Conservation (phyloP, 192 early-diverging fungal species). For the Oehlia diaphana region DNA sequence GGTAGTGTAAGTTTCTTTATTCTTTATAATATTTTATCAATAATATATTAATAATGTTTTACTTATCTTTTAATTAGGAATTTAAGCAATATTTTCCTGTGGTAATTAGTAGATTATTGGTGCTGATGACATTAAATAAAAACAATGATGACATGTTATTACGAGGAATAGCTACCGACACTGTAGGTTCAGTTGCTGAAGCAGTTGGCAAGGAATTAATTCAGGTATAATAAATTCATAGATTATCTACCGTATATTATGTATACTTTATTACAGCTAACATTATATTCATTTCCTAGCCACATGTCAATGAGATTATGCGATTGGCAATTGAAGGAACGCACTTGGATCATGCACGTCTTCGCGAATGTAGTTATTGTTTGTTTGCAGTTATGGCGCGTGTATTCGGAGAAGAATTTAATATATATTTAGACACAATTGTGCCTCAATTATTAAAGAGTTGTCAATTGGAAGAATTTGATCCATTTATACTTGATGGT, state of each 20-base stretch:
- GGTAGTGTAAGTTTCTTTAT: constrained; percentile 43
- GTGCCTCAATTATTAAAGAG: constrained; percentile 82
- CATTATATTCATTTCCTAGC: constrained; percentile 28
- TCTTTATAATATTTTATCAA: background rate
- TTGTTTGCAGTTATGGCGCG: constrained; percentile 84
- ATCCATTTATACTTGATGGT: constrained; percentile 26
- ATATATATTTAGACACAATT: constrained; percentile 69
- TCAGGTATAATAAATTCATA: constrained; percentile 26
- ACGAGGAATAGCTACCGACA: constrained; percentile 84
- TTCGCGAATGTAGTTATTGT: constrained; percentile 84
- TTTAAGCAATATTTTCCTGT: constrained; percentile 79
- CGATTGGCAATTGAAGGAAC: constrained; percentile 76
- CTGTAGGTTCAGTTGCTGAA: constrained; percentile 81
- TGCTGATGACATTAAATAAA: constrained; percentile 69
- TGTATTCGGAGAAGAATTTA: constrained; percentile 82
- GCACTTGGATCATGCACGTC: constrained; percentile 66
- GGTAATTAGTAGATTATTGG: constrained; percentile 66
- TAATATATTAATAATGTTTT: background rate
- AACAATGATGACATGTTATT: constrained; percentile 74
- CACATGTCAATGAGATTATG: constrained; percentile 76
- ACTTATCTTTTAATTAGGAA: constrained; percentile 24
- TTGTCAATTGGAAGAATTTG: constrained; percentile 74
- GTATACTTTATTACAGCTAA: background rate
- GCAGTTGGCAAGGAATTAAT: constrained; percentile 85
- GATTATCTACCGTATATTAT: background rate